Conservation (phyloP, 306 rosid genomes). For the Lathyrus aphaca region DNA sequence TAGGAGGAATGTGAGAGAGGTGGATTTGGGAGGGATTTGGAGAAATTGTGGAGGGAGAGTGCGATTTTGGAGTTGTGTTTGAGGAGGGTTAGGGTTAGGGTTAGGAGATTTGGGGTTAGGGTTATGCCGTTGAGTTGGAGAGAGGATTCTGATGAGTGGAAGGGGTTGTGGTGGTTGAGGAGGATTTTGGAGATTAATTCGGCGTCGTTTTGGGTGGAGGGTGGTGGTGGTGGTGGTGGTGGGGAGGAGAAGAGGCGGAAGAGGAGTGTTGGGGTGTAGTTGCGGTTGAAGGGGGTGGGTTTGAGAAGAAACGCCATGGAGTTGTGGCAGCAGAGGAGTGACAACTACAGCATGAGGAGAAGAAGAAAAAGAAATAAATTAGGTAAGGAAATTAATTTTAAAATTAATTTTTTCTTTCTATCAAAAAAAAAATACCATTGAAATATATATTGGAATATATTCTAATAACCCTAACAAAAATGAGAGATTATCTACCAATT, state of each 20-base stretch:
- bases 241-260: not conserved
- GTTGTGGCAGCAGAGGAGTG: too few species aligned
- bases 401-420: too few species aligned
- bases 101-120: constrained; percentile 61
- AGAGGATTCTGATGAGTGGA: constrained; percentile 72
- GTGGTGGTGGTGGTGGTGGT: constrained; percentile 34
- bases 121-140: constrained; percentile 80
- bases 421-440: too few species aligned
- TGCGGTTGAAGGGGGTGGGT: not conserved
- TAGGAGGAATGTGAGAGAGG: constrained; percentile 61
- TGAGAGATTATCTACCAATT: too few species aligned
- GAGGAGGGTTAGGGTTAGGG: constrained; percentile 73
- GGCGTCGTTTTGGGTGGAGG: constrained; percentile 53
- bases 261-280: not conserved
- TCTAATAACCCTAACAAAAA: too few species aligned
- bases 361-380: too few species aligned
- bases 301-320: constrained; percentile 12
- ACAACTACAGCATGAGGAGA: too few species aligned
- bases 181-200: constrained; percentile 61
- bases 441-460: too few species aligned
- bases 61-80: constrained; percentile 73
- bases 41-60: constrained; percentile 67
- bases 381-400: too few species aligned
- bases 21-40: constrained; percentile 63
- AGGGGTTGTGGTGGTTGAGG: constrained; percentile 83